Conservation (phyloP, 345 rosid genomes). For the Brassica juncea region DNA sequence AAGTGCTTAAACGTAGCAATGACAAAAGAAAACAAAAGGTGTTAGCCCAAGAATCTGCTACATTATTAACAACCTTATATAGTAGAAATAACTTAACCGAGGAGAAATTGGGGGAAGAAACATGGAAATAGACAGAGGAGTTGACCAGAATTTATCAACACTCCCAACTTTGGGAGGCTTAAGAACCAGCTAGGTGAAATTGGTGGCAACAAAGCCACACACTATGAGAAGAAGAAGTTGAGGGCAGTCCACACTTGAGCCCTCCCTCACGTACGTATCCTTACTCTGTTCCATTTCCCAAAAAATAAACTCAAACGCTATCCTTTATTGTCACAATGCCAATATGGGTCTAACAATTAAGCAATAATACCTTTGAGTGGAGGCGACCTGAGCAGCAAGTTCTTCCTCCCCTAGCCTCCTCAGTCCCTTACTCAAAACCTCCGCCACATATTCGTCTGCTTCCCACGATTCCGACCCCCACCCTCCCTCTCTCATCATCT, state of each 20-base stretch:
- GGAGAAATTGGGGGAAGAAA: not conserved
- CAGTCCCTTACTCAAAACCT: slow-evolving; percentile 64
- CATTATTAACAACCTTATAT: not conserved
- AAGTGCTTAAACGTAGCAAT: no score
- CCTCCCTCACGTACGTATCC: not conserved
- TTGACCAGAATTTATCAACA: not conserved
- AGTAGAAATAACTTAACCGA: not conserved
- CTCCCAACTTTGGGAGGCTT: not conserved
- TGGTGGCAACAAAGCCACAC: not conserved
- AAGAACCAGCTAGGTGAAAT: not conserved
- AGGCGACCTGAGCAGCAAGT: slow-evolving; percentile 54
- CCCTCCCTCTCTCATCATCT: slow-evolving; percentile 64
- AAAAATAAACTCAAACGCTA: slow-evolving; percentile 29
- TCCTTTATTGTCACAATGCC: not conserved
- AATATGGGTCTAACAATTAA: not conserved
- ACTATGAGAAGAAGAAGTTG: not conserved
- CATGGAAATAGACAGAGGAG: no score
- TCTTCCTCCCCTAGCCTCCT: slow-evolving; percentile 61
- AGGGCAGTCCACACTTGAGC: not conserved
- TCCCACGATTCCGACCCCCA: slow-evolving; percentile 60
- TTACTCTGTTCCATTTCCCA: slow-evolving; percentile 35
- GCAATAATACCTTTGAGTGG: slow-evolving; percentile 1
- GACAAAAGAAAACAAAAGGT: no score
- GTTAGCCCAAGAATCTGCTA: not conserved
- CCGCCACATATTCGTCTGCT: slow-evolving; percentile 58